Evolutionary conservation across 176 grass and related monocot species (phyloP).

Genomic region (sorghum (Sorghum bicolor)): Sorghum_bicolor_NCBIv3 NC_012873.2:56423501-56424000

Average conservation of each 20-base stretch:
- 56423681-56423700: neutral
- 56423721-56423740: neutral
- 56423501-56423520: slow-evolving; percentile 15
- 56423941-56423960: slow-evolving; percentile 38
- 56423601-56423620: neutral
- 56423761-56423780: neutral
- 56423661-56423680: neutral
- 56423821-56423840: neutral
- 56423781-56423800: neutral
- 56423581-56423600: slow-evolving; percentile 9
- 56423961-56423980: slow-evolving; percentile 5
- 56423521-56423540: slow-evolving; percentile 18
- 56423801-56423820: neutral
- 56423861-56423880: neutral
- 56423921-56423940: neutral
- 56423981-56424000: slow-evolving; percentile 24
- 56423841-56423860: neutral
- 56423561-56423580: slow-evolving; percentile 1
- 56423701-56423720: neutral
- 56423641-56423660: neutral
- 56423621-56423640: neutral
- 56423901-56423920: neutral
- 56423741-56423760: neutral
- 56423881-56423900: neutral
- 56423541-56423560: slow-evolving; percentile 7